A percentile compares a stretch with the other conserved stretches of the same genome.
These are phyloP conservation scores for Ceratocystis lukuohia DNA, from an alignment of 2,329 filamentous ascomycete species.

Conservation along the genomic window DNA sequence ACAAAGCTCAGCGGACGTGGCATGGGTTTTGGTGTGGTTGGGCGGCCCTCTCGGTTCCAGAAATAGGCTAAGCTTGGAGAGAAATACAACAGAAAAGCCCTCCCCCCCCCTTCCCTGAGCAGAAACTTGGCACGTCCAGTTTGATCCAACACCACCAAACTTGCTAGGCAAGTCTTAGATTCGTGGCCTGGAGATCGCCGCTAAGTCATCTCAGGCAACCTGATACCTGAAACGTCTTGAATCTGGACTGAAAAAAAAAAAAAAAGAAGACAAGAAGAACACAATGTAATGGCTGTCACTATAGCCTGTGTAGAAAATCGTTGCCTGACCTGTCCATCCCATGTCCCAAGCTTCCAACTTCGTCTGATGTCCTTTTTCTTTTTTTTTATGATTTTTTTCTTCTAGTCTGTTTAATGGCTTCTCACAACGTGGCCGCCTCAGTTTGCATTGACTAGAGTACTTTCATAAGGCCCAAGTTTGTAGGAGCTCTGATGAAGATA, in stretches of 20 bases:
- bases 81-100: no score
- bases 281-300: no score
- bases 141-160: neutral
- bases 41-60: neutral
- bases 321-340: neutral
- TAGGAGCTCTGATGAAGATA: neutral
- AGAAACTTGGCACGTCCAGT: neutral
- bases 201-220: neutral
- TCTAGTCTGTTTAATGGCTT: neutral
- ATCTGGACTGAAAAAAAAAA: neutral
- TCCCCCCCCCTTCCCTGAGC: neutral
- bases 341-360: neutral
- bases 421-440: neutral
- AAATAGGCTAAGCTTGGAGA: neutral
- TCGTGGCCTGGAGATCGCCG: slow-evolving; percentile 1
- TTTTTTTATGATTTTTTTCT: neutral
- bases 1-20: neutral
- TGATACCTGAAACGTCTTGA: slow-evolving; percentile 5
- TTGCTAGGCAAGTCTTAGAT: neutral
- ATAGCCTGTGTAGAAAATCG: neutral
- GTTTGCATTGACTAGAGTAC: neutral
- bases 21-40: neutral
- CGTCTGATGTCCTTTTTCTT: neutral
- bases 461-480: neutral
- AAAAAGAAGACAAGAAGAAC: neutral